These are phyloP conservation scores for Acacia melanoxylon DNA, from an alignment of 306 rosid genomes.

Conservation along the genomic window DNA sequence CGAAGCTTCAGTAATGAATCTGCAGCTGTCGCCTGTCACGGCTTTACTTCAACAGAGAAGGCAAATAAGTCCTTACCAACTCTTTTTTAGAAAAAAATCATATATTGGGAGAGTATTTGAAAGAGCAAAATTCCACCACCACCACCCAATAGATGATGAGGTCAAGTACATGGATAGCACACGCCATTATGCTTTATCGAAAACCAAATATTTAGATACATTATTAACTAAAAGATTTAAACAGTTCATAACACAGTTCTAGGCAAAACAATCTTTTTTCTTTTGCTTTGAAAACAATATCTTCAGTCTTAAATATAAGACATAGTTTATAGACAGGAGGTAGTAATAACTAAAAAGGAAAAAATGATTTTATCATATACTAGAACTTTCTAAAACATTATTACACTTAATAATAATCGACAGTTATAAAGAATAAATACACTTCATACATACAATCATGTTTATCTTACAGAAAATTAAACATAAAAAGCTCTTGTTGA, in stretches of 20 bases:
- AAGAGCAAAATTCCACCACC: background rate
- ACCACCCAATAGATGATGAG: no score
- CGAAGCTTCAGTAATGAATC: background rate
- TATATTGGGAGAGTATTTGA: background rate
- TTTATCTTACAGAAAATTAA: background rate
- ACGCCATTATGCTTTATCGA: no score
- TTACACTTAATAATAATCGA: no score
- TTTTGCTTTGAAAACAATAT: no score
- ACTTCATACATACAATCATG: background rate
- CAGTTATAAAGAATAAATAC: background rate
- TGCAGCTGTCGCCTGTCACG: background rate
- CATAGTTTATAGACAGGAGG: no score
- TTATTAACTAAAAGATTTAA: no score
- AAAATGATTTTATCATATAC: background rate
- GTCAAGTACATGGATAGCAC: no score
- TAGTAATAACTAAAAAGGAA: background rate
- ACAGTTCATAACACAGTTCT: background rate
- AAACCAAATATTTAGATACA: no score
- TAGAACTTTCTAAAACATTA: no score
- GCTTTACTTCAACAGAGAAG: background rate
- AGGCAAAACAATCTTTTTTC: background rate
- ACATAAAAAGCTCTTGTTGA: background rate
- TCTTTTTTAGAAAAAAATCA: background rate
- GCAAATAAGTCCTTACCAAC: background rate
- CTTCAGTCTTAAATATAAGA: no score